Percentiles rank a stretch among this genome's conserved stretches.
Evolutionary conservation across 2,329 filamentous ascomycete species (phyloP).

Genomic region (Dothidotthia symphoricarpi): DNA sequence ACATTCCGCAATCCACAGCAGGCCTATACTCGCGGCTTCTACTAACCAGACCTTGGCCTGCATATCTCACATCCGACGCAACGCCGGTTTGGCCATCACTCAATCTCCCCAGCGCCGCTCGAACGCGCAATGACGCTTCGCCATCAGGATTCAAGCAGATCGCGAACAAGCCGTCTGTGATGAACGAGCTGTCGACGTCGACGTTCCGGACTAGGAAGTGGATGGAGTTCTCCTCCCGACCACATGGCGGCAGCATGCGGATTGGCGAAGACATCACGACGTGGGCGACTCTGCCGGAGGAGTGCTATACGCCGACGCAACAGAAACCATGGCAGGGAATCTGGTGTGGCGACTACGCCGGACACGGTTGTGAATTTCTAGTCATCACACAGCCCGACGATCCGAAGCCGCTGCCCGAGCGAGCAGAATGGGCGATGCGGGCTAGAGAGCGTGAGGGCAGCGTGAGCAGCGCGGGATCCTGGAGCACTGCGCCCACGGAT

Average conservation of each 20-base stretch:
- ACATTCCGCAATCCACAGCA: slow-evolving; percentile 19
- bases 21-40: slow-evolving; percentile 65
- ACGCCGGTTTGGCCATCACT: slow-evolving; percentile 70
- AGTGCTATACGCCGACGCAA: slow-evolving; percentile 74
- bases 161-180: slow-evolving; percentile 51
- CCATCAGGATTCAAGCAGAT: slow-evolving; percentile 45
- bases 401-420: slow-evolving; percentile 41
- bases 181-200: slow-evolving; percentile 63
- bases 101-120: slow-evolving; percentile 62
- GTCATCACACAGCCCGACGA: slow-evolving; percentile 72
- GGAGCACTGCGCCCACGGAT: slow-evolving; percentile 33
- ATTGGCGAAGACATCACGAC: slow-evolving; percentile 57
- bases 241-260: slow-evolving; percentile 36
- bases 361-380: slow-evolving; percentile 86
- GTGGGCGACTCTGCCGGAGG: slow-evolving; percentile 71
- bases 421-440: slow-evolving; percentile 30
- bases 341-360: slow-evolving; percentile 87
- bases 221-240: slow-evolving; percentile 61
- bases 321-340: slow-evolving; percentile 85
- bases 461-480: slow-evolving; percentile 30
- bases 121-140: slow-evolving; percentile 53
- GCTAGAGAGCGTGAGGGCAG: slow-evolving; percentile 28
- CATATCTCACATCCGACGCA: slow-evolving; percentile 37
- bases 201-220: slow-evolving; percentile 75
- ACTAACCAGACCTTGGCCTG: slow-evolving; percentile 57